Conservation (phyloP, 2,329 filamentous ascomycete species). For the Trichoderma pleuroti region DNA sequence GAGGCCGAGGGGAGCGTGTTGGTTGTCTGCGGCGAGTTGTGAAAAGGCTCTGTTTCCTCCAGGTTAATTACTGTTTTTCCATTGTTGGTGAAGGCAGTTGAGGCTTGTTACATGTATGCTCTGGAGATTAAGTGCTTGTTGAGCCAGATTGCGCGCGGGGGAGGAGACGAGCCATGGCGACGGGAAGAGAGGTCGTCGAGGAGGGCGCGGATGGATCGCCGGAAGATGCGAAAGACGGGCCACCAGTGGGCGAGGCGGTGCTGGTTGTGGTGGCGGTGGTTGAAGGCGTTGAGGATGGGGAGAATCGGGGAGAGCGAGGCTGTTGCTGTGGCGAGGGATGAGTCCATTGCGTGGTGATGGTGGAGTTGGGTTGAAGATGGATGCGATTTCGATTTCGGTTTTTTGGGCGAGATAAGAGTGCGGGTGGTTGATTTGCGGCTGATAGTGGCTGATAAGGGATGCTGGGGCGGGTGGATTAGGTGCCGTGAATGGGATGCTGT, state of each 20-base stretch:
- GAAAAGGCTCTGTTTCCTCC: constrained; percentile 55
- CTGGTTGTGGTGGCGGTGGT: constrained; percentile 87
- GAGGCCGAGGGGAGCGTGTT: constrained; percentile 69
- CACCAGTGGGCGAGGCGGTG: constrained; percentile 82
- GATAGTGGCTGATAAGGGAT: constrained; percentile 1
- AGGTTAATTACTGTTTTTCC: background rate
- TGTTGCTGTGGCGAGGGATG: constrained; percentile 20
- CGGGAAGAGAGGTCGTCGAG: constrained; percentile 23
- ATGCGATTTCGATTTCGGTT: too few relatives aligned
- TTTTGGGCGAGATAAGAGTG: background rate
- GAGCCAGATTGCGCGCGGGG: constrained; percentile 30
- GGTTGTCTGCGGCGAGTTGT: constrained; percentile 66
- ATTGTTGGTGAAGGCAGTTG: background rate
- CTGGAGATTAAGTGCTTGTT: constrained; percentile 31
- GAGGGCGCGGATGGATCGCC: constrained; percentile 61
- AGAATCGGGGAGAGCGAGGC: constrained; percentile 39
- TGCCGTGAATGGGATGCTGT: background rate
- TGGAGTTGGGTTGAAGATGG: background rate
- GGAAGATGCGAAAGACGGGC: constrained; percentile 65
- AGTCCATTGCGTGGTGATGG: background rate
- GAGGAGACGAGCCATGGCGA: background rate
- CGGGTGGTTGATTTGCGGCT: background rate
- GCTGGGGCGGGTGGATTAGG: background rate
- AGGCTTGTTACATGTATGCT: constrained; percentile 35
- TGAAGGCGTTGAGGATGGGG: constrained; percentile 66